These are phyloP conservation scores for Tylopilus felleus DNA, from an alignment of 768 basidiomycete species.

Conservation along the genomic window DNA sequence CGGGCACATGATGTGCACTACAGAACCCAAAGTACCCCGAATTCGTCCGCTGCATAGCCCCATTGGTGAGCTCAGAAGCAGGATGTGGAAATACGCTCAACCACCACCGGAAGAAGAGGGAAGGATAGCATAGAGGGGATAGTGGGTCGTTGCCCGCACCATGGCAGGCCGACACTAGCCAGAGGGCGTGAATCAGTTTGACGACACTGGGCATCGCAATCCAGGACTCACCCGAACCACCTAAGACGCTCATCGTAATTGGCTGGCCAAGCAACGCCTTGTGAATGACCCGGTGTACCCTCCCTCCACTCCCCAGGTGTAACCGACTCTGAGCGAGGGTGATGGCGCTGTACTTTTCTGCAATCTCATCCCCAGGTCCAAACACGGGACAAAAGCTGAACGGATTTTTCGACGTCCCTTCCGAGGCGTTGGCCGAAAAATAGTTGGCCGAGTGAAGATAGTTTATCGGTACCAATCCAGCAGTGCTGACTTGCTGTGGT, in stretches of 20 bases:
- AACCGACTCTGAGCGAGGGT: conserved; percentile 70
- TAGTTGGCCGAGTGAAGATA: conserved; percentile 64
- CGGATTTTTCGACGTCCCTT: conserved; percentile 45
- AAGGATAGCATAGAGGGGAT: conserved; percentile 82
- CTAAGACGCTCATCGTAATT: conserved; percentile 85
- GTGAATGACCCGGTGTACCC: conserved; percentile 79
- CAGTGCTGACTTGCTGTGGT: conserved; percentile 31
- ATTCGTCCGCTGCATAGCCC: conserved; percentile 88
- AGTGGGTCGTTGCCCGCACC: conserved; percentile 92
- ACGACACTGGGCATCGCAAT: background rate
- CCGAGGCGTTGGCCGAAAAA: conserved; percentile 33
- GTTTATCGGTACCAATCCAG: conserved; percentile 66
- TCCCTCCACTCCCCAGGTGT: conserved; percentile 76
- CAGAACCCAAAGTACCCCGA: conserved; percentile 96
- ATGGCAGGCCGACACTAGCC: conserved; percentile 87
- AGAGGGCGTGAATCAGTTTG: background rate
- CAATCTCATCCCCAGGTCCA: conserved; percentile 78
- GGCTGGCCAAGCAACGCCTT: conserved; percentile 82
- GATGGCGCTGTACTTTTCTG: conserved; percentile 71
- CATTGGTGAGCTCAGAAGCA: conserved; percentile 96
- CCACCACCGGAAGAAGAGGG: conserved; percentile 98
- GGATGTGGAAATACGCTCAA: conserved; percentile 97
- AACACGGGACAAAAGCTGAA: conserved; percentile 91
- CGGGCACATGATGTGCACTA: conserved; percentile 89
- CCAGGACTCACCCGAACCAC: conserved; percentile 70